phyloP scores from a whole-genome alignment of 2,329 filamentous ascomycete genomes.

The Colletotrichum lindemuthianum region DNA sequence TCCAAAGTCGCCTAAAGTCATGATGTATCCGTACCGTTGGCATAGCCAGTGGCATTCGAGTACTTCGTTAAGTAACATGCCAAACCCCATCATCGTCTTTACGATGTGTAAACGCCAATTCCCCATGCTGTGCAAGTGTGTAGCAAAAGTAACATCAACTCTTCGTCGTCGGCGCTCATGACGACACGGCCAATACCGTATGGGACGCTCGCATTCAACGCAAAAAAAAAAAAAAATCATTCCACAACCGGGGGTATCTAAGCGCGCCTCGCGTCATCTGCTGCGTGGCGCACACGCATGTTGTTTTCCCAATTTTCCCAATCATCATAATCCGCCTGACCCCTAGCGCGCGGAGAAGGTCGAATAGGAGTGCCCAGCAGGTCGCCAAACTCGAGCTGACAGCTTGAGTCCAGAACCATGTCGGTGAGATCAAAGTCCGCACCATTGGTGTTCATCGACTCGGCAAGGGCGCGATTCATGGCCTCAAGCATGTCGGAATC shows the following conservation, averaged over 20 bases:
- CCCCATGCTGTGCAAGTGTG: no score
- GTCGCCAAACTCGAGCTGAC: constrained; percentile 31
- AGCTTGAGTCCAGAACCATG: constrained; percentile 26
- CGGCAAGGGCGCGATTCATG: constrained; percentile 33
- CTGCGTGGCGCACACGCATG: constrained; percentile 22
- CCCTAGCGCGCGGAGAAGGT: constrained; percentile 17
- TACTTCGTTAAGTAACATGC: no score
- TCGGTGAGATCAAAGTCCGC: constrained; percentile 29
- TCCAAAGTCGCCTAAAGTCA: no score
- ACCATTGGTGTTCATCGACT: constrained; percentile 22
- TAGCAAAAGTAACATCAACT: no score
- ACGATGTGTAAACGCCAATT: no score
- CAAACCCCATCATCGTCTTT: no score
- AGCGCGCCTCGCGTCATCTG: constrained; percentile 10
- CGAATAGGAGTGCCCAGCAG: constrained; percentile 25
- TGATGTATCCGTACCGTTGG: no score
- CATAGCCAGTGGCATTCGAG: no score
- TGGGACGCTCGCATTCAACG: no score
- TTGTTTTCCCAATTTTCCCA: constrained; percentile 29
- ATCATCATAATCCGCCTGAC: constrained; percentile 23
- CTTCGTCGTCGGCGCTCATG: no score
- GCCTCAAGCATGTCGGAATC: constrained; percentile 33
- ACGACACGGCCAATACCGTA: no score
- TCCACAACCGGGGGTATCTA: constrained; percentile 19
- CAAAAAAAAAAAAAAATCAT: neutral